Conservation (phyloP, 345 rosid species). For the Leavenworthia alabamica region DNA sequence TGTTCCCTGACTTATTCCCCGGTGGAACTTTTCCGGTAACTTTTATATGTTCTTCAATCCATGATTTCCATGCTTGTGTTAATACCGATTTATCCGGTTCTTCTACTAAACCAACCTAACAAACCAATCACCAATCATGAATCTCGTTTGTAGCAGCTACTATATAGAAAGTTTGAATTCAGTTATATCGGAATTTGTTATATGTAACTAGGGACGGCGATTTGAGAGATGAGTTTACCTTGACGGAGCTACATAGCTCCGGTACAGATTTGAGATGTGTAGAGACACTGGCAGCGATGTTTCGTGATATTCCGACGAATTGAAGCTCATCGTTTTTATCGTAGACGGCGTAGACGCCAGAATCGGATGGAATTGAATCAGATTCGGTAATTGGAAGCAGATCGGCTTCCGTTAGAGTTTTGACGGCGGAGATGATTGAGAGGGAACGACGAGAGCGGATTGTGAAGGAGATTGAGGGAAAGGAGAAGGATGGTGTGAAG, state of each 20-base stretch:
- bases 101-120: conserved; percentile 64
- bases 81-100: conserved; percentile 62
- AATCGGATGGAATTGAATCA: conserved; percentile 39
- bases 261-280: conserved; percentile 62
- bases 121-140: conserved; percentile 3
- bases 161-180: too few species aligned
- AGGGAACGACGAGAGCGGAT: conserved; percentile 29
- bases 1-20: conserved; percentile 82
- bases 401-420: conserved; percentile 46
- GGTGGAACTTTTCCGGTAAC: conserved; percentile 77
- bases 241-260: conserved; percentile 64
- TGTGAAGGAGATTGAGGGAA: conserved; percentile 36
- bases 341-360: conserved; percentile 78
- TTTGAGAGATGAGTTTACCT: conserved; percentile 35
- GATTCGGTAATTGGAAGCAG: conserved; percentile 34
- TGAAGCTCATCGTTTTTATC: conserved; percentile 60
- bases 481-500: conserved; percentile 30
- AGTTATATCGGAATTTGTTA: not conserved
- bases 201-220: not conserved
- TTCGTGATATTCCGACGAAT: conserved; percentile 77
- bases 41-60: conserved; percentile 91
- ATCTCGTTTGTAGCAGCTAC: too few species aligned
- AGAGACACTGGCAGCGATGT: conserved; percentile 63
- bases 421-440: conserved; percentile 40
- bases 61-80: conserved; percentile 89